Base-by-base conservation (phyloP, 2,329 filamentous ascomycete genomes). In the Colletotrichum agaves region DNA sequence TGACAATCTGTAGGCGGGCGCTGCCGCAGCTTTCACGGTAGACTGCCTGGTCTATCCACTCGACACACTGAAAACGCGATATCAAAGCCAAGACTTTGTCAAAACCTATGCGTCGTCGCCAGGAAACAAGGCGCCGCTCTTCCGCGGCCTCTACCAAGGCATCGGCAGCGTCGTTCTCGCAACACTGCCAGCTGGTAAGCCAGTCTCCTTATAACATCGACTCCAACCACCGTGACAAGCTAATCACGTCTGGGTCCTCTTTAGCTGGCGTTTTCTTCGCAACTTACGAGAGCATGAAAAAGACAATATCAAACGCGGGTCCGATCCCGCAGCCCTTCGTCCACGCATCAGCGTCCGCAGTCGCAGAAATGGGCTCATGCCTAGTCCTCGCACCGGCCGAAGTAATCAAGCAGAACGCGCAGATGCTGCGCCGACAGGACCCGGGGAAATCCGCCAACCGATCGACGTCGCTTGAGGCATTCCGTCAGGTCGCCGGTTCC, bases 351-450 rank as follows among this genome's bases (percentile, higher is more conserved):
- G 91, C 93, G 12, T 97, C 93, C 1, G 90, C 89, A 2, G 80
- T 88, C 15, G 94, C 91, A 1, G 94, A 98, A 79, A 87, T 94
- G 72, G 92, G 93, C 3, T 94, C 93, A 5, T 97, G 94, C 75
- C 84, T 93, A 19, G 92, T 97, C 69, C 87, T 97, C 39, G 95
- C 94, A 0, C 94, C 94, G 0, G 93, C 93, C 13, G 94, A 97
- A 77, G 93, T 97, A 7, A 88, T 97, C 70, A 97, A 98, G 81
- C 94, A 97, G 76, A 97, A 97, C 78, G 93, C 94, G 0, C 94
- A 97, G 78, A 94, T 97, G 86, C 83, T 96, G 1, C 82, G 74
- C 35, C 74, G 69, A 41, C 39, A 41, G 63, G 73, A 74, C 70
- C 21, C 72, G 67, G 15, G 46, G 15, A 35, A 21, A 7, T 13